Evolutionary conservation across 2,329 filamentous ascomycete genomes (phyloP).

Genomic region (Akanthomyces dipterigenus): DNA sequence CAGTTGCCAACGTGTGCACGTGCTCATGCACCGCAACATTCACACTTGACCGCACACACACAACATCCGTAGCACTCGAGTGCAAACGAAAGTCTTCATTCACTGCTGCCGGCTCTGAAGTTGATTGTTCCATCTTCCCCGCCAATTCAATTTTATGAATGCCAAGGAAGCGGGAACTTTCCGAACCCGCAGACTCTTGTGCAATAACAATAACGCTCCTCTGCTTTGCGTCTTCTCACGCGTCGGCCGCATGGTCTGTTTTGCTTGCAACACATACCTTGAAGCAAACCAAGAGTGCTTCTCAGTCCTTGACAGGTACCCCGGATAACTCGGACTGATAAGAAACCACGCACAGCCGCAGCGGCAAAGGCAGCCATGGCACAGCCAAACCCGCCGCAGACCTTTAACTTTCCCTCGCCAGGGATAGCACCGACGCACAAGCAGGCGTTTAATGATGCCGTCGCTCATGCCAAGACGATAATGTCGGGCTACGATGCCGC

Average conservation of each 20-base stretch:
- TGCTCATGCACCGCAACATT: not conserved
- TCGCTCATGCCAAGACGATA: constrained; percentile 8
- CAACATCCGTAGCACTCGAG: not conserved
- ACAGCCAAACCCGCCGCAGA: not conserved
- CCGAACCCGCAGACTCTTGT: not conserved
- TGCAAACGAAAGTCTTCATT: not conserved
- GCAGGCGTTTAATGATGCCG: not conserved
- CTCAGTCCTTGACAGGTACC: no score
- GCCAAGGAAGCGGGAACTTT: not conserved
- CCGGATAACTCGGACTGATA: no score
- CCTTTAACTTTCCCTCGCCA: constrained; percentile 1
- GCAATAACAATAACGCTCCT: not conserved
- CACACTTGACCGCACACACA: not conserved
- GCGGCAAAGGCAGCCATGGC: not conserved
- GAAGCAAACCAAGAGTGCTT: not conserved
- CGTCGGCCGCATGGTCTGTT: not conserved
- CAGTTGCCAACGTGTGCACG: not conserved
- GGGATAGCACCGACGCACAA: not conserved
- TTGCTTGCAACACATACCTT: not conserved
- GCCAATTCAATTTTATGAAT: not conserved
- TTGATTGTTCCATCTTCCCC: not conserved
- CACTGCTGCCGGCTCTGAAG: not conserved
- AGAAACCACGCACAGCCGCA: not conserved
- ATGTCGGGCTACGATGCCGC: constrained; percentile 32
- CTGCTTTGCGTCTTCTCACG: not conserved